Base-by-base conservation (phyloP, 176 grass and related monocot genomes). In the Panicum miliaceum region DNA sequence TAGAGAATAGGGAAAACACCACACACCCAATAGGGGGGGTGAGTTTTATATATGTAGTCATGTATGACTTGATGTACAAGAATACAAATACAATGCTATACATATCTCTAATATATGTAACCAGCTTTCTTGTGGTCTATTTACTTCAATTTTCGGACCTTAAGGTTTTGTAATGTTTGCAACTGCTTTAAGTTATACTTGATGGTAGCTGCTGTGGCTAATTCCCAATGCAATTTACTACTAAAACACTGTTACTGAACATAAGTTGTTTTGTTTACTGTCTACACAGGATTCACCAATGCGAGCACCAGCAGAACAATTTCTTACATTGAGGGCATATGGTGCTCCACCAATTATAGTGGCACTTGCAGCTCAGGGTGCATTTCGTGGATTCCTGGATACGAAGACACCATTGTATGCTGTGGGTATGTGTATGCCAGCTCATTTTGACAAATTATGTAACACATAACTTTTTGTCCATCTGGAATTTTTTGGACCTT, bases 311-410 rank as follows among this genome's bases (percentile, higher is more conserved):
- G 95, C 95, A 9, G 92, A 95, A 67, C 90, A 98, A 48, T 98
- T 98, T 90, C 95, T 98, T 88, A 88, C 82, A 51, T 77, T 95
- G 56, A 83, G 89, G 71, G 95, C 90, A 88, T 93, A 90, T 85
- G 95, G 95, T 84, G 92, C 95, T 82, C 95, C 95, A 1, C 89
- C 95, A 83, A 88, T 95, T 48, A 88, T 94, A 68, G 78, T 98
- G 74, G 92, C 95, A 82, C 95, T 98, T 86, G 95, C 95, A 59
- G 87, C 92, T 67, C 95, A 98, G 81, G 95, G 95, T 81, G 90
- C 89, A 56, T 98, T 98, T 91, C 95, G 95, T 86, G 95, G 95
- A 35, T 95, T 98, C 78, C 88, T 86, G 80, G 95, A 98, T 88
- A 98, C 92, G 56, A 98, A 90, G 75, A 98, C 95, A 68, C 95